phyloP scores from a whole-genome alignment of 2,329 filamentous ascomycete genomes.

The Trichothecium roseum region DNA sequence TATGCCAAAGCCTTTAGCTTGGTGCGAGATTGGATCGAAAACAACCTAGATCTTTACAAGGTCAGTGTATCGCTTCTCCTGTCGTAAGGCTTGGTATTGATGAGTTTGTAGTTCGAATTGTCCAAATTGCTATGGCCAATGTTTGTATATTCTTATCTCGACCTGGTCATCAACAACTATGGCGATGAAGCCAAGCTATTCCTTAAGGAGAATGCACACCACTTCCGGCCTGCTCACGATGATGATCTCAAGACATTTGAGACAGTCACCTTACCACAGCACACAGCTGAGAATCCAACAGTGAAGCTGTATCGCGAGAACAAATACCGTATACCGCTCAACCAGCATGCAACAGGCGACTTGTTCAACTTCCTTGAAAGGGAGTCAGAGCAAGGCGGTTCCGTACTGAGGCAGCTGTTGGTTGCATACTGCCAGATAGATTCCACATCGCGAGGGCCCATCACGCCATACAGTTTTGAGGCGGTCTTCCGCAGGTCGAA shows the following conservation, averaged over 20 bases:
- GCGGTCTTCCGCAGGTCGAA: slow-evolving; percentile 46
- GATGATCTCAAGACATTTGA: slow-evolving; percentile 73
- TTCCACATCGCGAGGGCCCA: slow-evolving; percentile 48
- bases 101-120: slow-evolving; percentile 65
- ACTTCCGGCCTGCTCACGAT: slow-evolving; percentile 68
- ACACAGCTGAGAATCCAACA: slow-evolving; percentile 66
- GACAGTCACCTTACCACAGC: slow-evolving; percentile 64
- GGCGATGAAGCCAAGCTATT: slow-evolving; percentile 64
- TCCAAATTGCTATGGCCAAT: slow-evolving; percentile 83
- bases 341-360: slow-evolving; percentile 69
- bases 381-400: slow-evolving; percentile 73
- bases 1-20: slow-evolving; percentile 67
- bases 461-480: slow-evolving; percentile 54
- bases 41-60: slow-evolving; percentile 90
- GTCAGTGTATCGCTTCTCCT: slow-evolving; percentile 28
- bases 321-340: slow-evolving; percentile 86
- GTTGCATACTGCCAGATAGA: slow-evolving; percentile 48
- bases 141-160: slow-evolving; percentile 87
- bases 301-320: slow-evolving; percentile 74
- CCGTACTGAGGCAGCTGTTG: slow-evolving; percentile 66
- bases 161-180: slow-evolving; percentile 64
- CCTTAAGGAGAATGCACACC: slow-evolving; percentile 52
- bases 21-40: slow-evolving; percentile 76
- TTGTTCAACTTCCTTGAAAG: slow-evolving; percentile 82
- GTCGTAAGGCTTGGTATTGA: slow-evolving; percentile 7